Evolutionary conservation across 2,329 filamentous ascomycete species (phyloP), one percentile per base, ranked within the genome.

Genomic region (Apiospora sp.): DNA sequence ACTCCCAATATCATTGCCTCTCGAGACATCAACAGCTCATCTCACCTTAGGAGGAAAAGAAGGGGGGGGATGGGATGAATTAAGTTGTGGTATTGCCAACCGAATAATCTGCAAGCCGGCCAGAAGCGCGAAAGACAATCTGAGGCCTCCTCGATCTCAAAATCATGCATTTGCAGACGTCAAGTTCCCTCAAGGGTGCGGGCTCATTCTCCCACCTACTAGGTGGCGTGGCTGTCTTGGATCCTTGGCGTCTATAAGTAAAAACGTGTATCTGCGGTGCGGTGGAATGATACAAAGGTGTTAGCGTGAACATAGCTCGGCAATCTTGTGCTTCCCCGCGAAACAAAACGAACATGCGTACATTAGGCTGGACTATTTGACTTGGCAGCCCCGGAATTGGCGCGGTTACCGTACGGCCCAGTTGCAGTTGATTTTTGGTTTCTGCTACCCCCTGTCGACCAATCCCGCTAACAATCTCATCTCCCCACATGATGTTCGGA

Each of bases 251-350:
- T 22, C 58, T n/a, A n/a, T n/a, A n/a, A n/a, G n/a, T n/a, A n/a
- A n/a, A n/a, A n/a, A n/a, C n/a, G n/a, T n/a, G n/a, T n/a, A n/a
- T n/a, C n/a, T n/a, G n/a, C n/a, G n/a, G n/a, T n/a, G n/a, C n/a
- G n/a, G n/a, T 41, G 37, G 37, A 10, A 41, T 10, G 37, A 37
- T 30, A 37, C 7, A 2, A 19, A 48, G 3, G 46, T 7, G 46
- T n/a, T 41, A 16, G 49, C 30, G 24, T 24, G n/a, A 64, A 19
- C 58, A 34, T n/a, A n/a, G 34, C 30, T 64, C 58, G 58, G 58
- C 30, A 64, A 64, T 64, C 58, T 64, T 24, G 10, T 37, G 54
- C 54, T 37, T 61, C 54, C 30, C 54, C 54, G 22, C 30, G 51
- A 37, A 61, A 4, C 2, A 10, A 61, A 3, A 49, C 7, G 16